phyloP scores from a whole-genome alignment of 2,329 filamentous ascomycete genomes.

The Fusarium begoniae region DNA sequence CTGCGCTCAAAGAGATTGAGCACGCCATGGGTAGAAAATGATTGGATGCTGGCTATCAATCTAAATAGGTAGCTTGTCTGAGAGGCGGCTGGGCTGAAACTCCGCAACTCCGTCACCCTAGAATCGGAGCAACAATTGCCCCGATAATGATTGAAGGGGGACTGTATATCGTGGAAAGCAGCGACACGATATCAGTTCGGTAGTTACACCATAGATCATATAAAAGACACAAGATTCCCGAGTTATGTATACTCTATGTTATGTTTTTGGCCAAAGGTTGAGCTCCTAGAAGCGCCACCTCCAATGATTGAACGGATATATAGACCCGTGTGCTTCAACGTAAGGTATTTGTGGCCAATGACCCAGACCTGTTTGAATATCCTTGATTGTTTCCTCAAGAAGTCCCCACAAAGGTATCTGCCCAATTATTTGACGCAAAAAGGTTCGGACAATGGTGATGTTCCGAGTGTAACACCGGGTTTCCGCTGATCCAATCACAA shows the following conservation, averaged over 20 bases:
- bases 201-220: background rate
- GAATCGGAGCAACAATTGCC: background rate
- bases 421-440: background rate
- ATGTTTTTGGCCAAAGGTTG: too few species aligned
- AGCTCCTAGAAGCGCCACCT: accelerated
- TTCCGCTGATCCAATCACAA: background rate
- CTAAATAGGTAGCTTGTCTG: too few species aligned
- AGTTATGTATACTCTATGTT: too few species aligned
- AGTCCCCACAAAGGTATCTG: accelerated
- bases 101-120: background rate
- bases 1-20: slow-evolving; percentile 40
- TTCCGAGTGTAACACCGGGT: background rate
- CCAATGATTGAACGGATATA: accelerated
- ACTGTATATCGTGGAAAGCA: background rate
- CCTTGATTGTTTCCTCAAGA: too few species aligned
- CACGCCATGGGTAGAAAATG: slow-evolving; percentile 35
- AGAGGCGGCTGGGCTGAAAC: background rate
- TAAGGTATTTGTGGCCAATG: accelerated
- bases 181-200: background rate
- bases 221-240: background rate
- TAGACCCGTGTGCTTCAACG: too few species aligned
- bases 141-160: background rate
- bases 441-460: background rate
- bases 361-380: accelerated
- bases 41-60: background rate